Conservation (phyloP, 345 rosid species). For the Arabis hirsuta region DNA sequence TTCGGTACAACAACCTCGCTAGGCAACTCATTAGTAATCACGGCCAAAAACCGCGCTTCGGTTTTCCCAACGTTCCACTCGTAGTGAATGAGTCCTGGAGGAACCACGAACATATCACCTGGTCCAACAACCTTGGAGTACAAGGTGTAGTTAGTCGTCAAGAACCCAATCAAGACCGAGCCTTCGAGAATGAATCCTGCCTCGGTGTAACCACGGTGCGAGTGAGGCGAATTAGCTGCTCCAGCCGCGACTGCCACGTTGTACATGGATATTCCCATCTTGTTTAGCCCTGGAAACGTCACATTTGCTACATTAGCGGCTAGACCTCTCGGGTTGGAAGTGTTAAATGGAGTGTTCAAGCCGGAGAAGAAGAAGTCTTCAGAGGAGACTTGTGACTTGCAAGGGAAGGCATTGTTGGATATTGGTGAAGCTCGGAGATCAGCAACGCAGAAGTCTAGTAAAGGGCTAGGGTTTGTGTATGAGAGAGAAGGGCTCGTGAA, state of each 20-base stretch:
- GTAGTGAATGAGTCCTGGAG: slow-evolving; percentile 64
- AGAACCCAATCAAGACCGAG: slow-evolving; percentile 63
- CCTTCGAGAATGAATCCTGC: slow-evolving; percentile 59
- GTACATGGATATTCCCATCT: slow-evolving; percentile 69
- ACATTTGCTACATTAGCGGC: slow-evolving; percentile 49
- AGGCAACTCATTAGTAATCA: slow-evolving; percentile 72
- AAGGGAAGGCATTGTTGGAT: slow-evolving; percentile 61
- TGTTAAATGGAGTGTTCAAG: slow-evolving; percentile 54
- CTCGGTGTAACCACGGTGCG: slow-evolving; percentile 63
- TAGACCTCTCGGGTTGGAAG: slow-evolving; percentile 48
- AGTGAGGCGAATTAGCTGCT: slow-evolving; percentile 70
- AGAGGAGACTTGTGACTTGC: slow-evolving; percentile 60
- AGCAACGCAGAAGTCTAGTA: slow-evolving; percentile 75
- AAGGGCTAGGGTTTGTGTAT: slow-evolving; percentile 50
- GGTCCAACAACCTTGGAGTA: slow-evolving; percentile 53
- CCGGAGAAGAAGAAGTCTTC: slow-evolving; percentile 74
- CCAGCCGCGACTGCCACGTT: slow-evolving; percentile 59
- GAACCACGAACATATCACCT: slow-evolving; percentile 69
- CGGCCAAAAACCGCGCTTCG: slow-evolving; percentile 53
- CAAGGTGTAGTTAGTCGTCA: slow-evolving; percentile 52
- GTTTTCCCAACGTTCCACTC: slow-evolving; percentile 68
- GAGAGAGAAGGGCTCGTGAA: slow-evolving; percentile 42
- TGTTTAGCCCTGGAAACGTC: slow-evolving; percentile 64
- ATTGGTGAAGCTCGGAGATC: slow-evolving; percentile 41
- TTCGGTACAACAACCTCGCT: slow-evolving; percentile 47